These are phyloP conservation scores for Scheffersomyces lignosus DNA, from an alignment of 805 yeast genomes.

Conservation along the genomic window DNA sequence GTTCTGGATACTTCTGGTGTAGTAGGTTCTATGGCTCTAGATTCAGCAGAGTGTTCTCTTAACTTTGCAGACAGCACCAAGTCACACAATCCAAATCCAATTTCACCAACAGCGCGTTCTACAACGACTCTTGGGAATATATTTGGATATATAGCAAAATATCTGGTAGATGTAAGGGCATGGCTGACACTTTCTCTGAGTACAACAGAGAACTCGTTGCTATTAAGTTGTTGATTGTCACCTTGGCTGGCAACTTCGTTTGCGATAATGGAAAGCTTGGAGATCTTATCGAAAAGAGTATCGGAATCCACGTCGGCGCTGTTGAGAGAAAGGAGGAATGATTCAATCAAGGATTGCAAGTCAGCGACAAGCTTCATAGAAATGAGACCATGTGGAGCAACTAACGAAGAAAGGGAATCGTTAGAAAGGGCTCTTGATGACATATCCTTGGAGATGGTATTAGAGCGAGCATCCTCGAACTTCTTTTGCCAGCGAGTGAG, in stretches of 20 bases:
- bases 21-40: constrained; percentile 6
- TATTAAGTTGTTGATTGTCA: constrained; percentile 20
- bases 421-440: constrained; percentile 17
- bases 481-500: constrained; percentile 51
- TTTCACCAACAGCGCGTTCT: constrained; percentile 74
- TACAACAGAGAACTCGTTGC: constrained; percentile 43
- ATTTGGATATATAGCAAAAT: constrained; percentile 62
- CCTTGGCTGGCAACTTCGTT: constrained; percentile 40
- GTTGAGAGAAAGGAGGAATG: constrained; percentile 37
- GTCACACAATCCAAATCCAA: constrained; percentile 65
- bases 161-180: constrained; percentile 74
- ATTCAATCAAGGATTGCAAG: constrained; percentile 50
- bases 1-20: not conserved
- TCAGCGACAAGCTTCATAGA: constrained; percentile 44
- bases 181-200: constrained; percentile 71
- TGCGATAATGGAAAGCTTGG: constrained; percentile 48
- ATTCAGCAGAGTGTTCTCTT: constrained; percentile 12
- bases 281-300: constrained; percentile 50
- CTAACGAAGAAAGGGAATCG: constrained; percentile 26
- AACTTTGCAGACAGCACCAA: constrained; percentile 55
- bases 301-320: constrained; percentile 30
- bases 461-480: constrained; percentile 49
- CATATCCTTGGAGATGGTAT: constrained; percentile 20
- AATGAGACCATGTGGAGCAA: constrained; percentile 45
- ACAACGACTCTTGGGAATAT: constrained; percentile 69